Conservation (phyloP, 2,329 filamentous ascomycete species). For the Mycosphaerella arachidis region DNA sequence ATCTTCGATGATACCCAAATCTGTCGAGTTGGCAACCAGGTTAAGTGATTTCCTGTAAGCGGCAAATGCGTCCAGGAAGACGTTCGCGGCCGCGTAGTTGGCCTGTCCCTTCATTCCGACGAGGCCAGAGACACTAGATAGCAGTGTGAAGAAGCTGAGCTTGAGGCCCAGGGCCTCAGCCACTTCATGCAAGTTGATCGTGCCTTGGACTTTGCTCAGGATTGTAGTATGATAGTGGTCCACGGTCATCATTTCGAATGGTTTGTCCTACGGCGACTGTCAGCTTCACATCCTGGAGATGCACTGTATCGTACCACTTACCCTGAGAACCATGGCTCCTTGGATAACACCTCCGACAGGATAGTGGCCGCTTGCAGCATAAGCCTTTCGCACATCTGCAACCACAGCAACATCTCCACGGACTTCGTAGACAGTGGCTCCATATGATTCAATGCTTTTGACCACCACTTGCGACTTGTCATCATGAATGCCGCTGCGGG, state of each 20-base stretch:
- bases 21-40: constrained; percentile 46
- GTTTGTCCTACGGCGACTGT: no score
- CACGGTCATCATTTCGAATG: not conserved
- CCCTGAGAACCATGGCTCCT: constrained; percentile 2
- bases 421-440: not conserved
- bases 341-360: constrained; percentile 6
- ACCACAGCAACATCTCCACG: not conserved
- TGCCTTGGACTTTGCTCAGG: constrained; percentile 8
- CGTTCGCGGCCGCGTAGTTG: constrained; percentile 54
- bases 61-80: constrained; percentile 23
- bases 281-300: no score
- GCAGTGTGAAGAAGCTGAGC: constrained; percentile 9
- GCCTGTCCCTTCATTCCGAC: constrained; percentile 55
- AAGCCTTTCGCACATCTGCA: no score
- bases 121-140: constrained; percentile 48
- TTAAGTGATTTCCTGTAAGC: constrained; percentile 39
- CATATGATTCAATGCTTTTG: not conserved
- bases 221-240: not conserved
- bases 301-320: no score
- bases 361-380: no score
- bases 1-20: constrained; percentile 49
- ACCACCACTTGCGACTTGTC: not conserved
- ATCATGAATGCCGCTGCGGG: constrained; percentile 7
- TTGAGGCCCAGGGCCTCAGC: constrained; percentile 22
- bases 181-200: constrained; percentile 42